Percentiles rank a stretch among this genome's conserved stretches.
phyloP scores from a whole-genome alignment of 495 filamentous ascomycete species.

The Terfezia boudieri region DNA sequence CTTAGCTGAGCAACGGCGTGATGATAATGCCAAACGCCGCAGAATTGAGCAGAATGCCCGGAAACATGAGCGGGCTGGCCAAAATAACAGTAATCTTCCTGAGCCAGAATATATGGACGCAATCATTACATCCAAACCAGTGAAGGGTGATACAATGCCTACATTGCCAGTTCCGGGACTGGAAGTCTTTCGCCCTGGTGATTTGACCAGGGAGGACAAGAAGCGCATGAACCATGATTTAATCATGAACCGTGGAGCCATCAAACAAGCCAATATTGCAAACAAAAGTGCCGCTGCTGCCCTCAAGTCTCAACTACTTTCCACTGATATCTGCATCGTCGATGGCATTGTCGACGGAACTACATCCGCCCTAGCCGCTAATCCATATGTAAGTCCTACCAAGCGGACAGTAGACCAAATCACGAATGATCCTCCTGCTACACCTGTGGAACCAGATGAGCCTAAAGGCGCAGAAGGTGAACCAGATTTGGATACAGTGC shows the following conservation, averaged over 20 bases:
- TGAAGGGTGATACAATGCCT: constrained; percentile 18
- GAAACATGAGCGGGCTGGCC: constrained; percentile 26
- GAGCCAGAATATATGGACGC: not conserved
- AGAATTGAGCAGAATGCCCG: constrained; percentile 36
- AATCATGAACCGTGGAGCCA: constrained; percentile 56
- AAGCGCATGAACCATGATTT: constrained; percentile 56
- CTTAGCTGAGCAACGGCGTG: constrained; percentile 47
- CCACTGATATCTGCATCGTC: constrained; percentile 13
- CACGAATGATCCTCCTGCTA: not conserved
- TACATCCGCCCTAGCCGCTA: not conserved
- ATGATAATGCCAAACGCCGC: constrained; percentile 53
- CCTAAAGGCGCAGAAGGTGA: constrained; percentile 29
- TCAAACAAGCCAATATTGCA: constrained; percentile 55
- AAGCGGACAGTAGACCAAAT: constrained; percentile 28
- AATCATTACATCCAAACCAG: not conserved
- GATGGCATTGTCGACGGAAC: not conserved
- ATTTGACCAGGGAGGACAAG: constrained; percentile 34
- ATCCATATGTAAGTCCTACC: constrained; percentile 18
- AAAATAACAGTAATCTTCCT: constrained; percentile 10
- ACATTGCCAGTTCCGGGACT: constrained; percentile 25
- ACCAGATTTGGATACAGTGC: constrained; percentile 54
- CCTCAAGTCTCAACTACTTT: constrained; percentile 58
- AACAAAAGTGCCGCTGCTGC: constrained; percentile 89
- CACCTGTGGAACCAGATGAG: not conserved
- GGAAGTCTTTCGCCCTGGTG: constrained; percentile 38